Percentiles rank a stretch among this genome's conserved stretches.
phyloP scores from a whole-genome alignment of 2,329 filamentous ascomycete genomes.

The Lojkania enalia region DNA sequence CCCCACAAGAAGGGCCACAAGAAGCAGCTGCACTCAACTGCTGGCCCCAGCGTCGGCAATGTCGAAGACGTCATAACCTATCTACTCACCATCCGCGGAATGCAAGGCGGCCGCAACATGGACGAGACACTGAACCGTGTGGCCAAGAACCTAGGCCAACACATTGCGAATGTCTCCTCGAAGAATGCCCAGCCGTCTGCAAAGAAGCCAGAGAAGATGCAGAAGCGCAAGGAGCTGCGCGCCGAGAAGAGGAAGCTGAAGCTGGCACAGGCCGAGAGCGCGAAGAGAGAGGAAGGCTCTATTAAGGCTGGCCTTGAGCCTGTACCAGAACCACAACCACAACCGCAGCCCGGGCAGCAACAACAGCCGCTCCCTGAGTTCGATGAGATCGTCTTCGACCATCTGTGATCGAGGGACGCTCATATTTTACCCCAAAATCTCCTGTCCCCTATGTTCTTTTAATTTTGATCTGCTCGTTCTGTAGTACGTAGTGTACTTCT shows the following conservation, averaged over 20 bases:
- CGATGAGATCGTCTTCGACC: neutral
- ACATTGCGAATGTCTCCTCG: slow-evolving; percentile 4
- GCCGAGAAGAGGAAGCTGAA: slow-evolving; percentile 4
- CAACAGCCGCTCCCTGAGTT: neutral
- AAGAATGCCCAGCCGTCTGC: slow-evolving; percentile 7
- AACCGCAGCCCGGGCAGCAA: too few species aligned
- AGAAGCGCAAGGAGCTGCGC: slow-evolving; percentile 5
- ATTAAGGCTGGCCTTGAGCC: neutral
- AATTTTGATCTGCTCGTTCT: too few species aligned
- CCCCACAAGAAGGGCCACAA: neutral
- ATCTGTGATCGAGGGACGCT: too few species aligned
- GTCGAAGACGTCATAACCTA: slow-evolving; percentile 9
- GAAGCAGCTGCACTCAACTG: neutral
- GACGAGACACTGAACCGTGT: neutral
- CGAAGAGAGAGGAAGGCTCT: slow-evolving; percentile 1
- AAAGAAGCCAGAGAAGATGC: slow-evolving; percentile 4
- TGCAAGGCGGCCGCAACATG: neutral
- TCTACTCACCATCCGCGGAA: slow-evolving; percentile 4
- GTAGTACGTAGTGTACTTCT: too few species aligned
- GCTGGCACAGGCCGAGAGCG: neutral
- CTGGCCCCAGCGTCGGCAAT: neutral
- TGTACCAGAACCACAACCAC: neutral
- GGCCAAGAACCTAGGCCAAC: slow-evolving; percentile 1
- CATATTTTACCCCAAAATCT: too few species aligned
- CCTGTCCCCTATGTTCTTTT: too few species aligned